A percentile compares a stretch with the other conserved stretches of the same genome.
Conservation (phyloP, 192 early-diverging fungal genomes). For the Coemansia sp. region DNA sequence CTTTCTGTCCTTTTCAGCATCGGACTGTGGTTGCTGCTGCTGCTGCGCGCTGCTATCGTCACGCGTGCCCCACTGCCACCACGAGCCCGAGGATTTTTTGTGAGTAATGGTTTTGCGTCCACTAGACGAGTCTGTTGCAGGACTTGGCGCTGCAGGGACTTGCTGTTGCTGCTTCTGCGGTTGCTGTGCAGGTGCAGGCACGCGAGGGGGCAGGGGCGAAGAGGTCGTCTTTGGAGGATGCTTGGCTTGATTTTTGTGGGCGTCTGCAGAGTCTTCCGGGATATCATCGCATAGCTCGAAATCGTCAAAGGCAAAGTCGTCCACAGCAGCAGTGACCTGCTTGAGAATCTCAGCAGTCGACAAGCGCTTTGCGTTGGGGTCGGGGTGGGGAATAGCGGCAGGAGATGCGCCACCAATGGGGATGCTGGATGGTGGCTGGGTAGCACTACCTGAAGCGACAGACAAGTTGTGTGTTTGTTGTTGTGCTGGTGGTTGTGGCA, state of each 20-base stretch:
- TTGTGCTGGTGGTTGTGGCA: too few relatives aligned
- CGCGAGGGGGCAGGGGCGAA: neutral
- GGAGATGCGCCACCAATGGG: slow-evolving; percentile 4
- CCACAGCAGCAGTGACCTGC: slow-evolving; percentile 48
- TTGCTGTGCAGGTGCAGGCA: neutral
- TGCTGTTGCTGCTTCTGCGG: slow-evolving; percentile 5
- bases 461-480: neutral
- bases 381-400: neutral
- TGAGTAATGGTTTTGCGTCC: slow-evolving; percentile 38
- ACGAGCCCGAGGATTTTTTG: slow-evolving; percentile 44
- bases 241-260: neutral
- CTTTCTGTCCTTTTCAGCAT: slow-evolving; percentile 5
- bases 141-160: neutral
- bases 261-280: neutral
- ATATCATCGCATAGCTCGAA: slow-evolving; percentile 25
- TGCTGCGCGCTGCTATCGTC: slow-evolving; percentile 15
- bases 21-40: slow-evolving; percentile 1
- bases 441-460: neutral
- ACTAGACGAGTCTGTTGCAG: slow-evolving; percentile 5
- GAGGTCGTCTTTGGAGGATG: neutral
- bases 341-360: slow-evolving; percentile 53
- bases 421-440: slow-evolving; percentile 1
- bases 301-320: slow-evolving; percentile 47
- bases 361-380: slow-evolving; percentile 22
- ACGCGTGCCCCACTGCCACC: slow-evolving; percentile 51